Conservation (phyloP, 2,329 filamentous ascomycete genomes). For the Byssoonygena ceratinophila region DNA sequence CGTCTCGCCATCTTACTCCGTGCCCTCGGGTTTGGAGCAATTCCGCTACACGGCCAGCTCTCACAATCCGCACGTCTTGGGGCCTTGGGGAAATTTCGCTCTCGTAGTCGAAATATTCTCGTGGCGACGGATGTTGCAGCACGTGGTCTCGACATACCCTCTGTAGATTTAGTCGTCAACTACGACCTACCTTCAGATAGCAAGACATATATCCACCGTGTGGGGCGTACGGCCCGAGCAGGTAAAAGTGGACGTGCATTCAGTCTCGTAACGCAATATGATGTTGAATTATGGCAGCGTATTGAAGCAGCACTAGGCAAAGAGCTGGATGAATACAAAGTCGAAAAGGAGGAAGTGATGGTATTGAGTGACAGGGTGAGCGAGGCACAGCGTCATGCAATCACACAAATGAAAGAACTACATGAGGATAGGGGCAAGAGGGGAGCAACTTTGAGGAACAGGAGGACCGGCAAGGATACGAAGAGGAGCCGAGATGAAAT, state of each 20-base stretch:
- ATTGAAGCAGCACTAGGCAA: slow-evolving; percentile 76
- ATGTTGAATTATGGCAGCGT: slow-evolving; percentile 65
- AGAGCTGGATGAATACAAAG: slow-evolving; percentile 58
- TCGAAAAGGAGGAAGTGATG: slow-evolving; percentile 73
- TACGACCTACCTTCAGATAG: slow-evolving; percentile 72
- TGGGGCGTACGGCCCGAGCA: slow-evolving; percentile 75
- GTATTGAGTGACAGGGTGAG: slow-evolving; percentile 65
- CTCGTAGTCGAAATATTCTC: slow-evolving; percentile 69
- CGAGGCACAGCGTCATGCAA: slow-evolving; percentile 69
- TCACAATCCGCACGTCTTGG: slow-evolving; percentile 78
- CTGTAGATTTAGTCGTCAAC: slow-evolving; percentile 75
- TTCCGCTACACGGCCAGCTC: slow-evolving; percentile 86
- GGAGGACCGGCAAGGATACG: slow-evolving; percentile 42
- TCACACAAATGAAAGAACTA: slow-evolving; percentile 69
- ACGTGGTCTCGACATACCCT: slow-evolving; percentile 80
- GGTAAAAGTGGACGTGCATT: slow-evolving; percentile 76
- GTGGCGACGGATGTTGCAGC: slow-evolving; percentile 87
- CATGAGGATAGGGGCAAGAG: slow-evolving; percentile 53
- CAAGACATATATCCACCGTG: slow-evolving; percentile 84
- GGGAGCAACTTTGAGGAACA: slow-evolving; percentile 40
- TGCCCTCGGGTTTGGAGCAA: slow-evolving; percentile 75
- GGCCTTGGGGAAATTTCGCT: slow-evolving; percentile 80
- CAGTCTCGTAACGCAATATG: slow-evolving; percentile 75
- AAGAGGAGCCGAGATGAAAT: slow-evolving; percentile 53
- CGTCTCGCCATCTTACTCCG: slow-evolving; percentile 73